phyloP scores from a whole-genome alignment of 495 filamentous ascomycete species.

The Trichoderma parareesei region DNA sequence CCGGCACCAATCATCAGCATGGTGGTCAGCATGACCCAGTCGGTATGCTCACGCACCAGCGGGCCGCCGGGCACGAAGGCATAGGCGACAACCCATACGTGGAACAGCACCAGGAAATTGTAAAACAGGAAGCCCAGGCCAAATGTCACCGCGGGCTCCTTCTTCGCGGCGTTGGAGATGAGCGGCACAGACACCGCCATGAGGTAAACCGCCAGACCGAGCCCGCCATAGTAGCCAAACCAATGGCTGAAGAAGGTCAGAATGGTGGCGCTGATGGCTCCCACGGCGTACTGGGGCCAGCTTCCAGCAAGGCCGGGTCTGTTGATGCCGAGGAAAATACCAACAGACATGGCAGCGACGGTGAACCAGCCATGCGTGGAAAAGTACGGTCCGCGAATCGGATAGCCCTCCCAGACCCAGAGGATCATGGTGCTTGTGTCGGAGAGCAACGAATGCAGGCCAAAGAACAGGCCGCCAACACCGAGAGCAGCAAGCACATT shows the following conservation, averaged over 20 bases:
- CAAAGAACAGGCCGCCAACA: conserved; percentile 78
- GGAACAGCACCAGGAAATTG: conserved; percentile 84
- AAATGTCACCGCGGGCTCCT: conserved; percentile 69
- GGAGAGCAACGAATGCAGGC: conserved; percentile 85
- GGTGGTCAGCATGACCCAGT: conserved; percentile 81
- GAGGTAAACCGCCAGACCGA: conserved; percentile 67
- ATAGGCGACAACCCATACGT: conserved; percentile 98
- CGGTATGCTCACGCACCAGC: conserved; percentile 86
- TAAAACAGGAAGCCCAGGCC: conserved; percentile 83
- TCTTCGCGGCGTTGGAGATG: conserved; percentile 63
- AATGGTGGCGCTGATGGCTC: conserved; percentile 68
- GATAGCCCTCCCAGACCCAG: conserved; percentile 99
- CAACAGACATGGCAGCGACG: conserved; percentile 76
- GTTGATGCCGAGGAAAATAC: conserved; percentile 71
- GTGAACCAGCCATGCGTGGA: conserved; percentile 82
- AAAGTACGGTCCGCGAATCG: conserved; percentile 80
- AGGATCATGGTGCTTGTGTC: conserved; percentile 98
- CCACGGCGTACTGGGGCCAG: conserved; percentile 77
- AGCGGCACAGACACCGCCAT: conserved; percentile 75
- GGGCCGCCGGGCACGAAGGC: conserved; percentile 98
- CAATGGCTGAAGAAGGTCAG: conserved; percentile 75
- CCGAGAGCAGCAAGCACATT: conserved; percentile 65
- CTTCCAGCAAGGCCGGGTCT: conserved; percentile 58
- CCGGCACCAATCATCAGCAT: conserved; percentile 83
- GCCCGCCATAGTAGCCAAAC: conserved; percentile 82